These are phyloP conservation scores for Citrullus colocynthis DNA, from an alignment of 306 rosid genomes.

Conservation along the genomic window DNA sequence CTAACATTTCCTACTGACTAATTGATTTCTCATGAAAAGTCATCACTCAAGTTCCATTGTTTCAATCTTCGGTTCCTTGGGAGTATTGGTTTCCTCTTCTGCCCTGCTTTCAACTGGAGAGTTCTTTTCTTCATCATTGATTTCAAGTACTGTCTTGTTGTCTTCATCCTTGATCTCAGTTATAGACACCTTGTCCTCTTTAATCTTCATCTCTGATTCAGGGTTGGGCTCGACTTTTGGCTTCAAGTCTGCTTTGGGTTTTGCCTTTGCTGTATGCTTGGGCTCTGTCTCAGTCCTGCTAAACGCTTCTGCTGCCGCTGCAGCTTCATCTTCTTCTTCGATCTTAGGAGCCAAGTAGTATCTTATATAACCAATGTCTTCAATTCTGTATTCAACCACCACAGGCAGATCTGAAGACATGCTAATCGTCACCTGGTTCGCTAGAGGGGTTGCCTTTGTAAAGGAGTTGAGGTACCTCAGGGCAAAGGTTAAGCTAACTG, in stretches of 20 bases:
- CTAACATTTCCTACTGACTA: not conserved
- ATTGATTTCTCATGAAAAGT: not conserved
- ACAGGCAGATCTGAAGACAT: constrained; percentile 24
- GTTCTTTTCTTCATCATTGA: not conserved
- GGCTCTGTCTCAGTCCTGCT: constrained; percentile 17
- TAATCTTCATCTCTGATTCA: not conserved
- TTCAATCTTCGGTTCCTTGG: constrained; percentile 4
- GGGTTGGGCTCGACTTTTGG: not conserved
- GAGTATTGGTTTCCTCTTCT: not conserved
- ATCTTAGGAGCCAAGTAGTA: constrained; percentile 65
- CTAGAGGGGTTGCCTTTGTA: constrained; percentile 37
- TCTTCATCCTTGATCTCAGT: constrained; percentile 14
- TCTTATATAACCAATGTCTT: constrained; percentile 16
- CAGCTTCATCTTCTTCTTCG: constrained; percentile 51
- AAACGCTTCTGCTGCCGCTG: constrained; percentile 11
- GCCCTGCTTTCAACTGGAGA: not conserved
- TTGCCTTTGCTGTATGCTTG: constrained; percentile 9
- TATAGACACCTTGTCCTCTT: not conserved
- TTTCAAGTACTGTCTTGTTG: not conserved
- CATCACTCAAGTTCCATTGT: constrained; percentile 11
- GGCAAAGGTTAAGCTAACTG: constrained; percentile 33
- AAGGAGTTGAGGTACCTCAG: constrained; percentile 35
- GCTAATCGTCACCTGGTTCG: constrained; percentile 28
- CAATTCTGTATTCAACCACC: constrained; percentile 18
- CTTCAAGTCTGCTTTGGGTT: constrained; percentile 7